Evolutionary conservation across 371 early-diverging fungal genomes (phyloP), one percentile per base, ranked within the genome.

Genomic region (Rhizopus sp.): DNA sequence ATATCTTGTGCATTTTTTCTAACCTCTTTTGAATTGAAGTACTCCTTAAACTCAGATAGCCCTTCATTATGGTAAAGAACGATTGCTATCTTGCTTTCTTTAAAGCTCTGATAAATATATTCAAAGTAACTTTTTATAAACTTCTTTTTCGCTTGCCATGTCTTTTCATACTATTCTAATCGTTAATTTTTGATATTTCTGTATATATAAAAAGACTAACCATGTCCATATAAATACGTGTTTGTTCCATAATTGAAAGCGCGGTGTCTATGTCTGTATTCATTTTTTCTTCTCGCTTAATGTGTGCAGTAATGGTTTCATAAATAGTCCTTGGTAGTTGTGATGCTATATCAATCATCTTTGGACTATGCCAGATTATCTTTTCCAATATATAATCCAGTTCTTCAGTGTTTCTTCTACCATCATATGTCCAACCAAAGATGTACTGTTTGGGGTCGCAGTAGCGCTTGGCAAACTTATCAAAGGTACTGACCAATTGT

Each of bases 51-150:
- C 7, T 49, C 69, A 46, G 80, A 62, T 16, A 85, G 13, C 37
- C 85, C 73, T 0, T 55, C 53, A 7, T 44, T 44, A 50, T 92
- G 89, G 55, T 83, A 86, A 7, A 81, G 88, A 70, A 86, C 86
- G 3, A 90, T 64, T 13, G 89, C 55, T 41, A 84, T 79, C 48
- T 88, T 88, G 5, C 74, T 72, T 6, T 67, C 46, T 32, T 48
- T 65, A 8, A 65, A 64, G 8, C 75, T 66, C 6, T 59, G 56
- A 46, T 77, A 56, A 4, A 82, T 23, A 51, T 78, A 68, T 4
- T 57, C 50, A 3, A 89, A n/a, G 56, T 86, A 89, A 15, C 81
- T 62, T 32, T 37, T 55, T 9, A 87, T 72, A 1, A 69, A 47
- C 0, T 79, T 70, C 4, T 73, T 48, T 58, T 89, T 87, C 2